These are phyloP conservation scores for Lactarius indigo DNA, from an alignment of 768 basidiomycete genomes.

Conservation along the genomic window DNA sequence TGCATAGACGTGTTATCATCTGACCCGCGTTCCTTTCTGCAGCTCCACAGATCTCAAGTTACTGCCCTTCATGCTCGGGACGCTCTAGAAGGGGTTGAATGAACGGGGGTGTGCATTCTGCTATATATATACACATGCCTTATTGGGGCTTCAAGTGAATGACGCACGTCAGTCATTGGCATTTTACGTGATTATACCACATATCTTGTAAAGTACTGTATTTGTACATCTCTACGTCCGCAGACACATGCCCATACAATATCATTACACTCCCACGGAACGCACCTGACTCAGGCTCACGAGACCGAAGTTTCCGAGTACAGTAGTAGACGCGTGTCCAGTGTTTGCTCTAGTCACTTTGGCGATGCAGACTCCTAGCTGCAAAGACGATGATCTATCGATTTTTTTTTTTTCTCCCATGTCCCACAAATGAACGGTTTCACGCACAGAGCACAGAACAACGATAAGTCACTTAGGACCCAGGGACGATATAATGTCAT, in stretches of 20 bases:
- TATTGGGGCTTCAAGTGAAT: background rate
- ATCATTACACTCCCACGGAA: slow-evolving; percentile 3
- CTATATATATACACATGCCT: background rate
- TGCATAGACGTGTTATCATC: background rate
- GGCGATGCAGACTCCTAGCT: background rate
- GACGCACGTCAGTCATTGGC: background rate
- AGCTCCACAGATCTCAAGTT: slow-evolving; percentile 22
- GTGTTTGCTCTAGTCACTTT: background rate
- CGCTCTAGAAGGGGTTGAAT: slow-evolving; percentile 16
- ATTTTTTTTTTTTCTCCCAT: too few species aligned
- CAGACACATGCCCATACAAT: background rate
- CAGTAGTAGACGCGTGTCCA: background rate
- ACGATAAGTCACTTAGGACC: background rate
- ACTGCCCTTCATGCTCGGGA: slow-evolving; percentile 21
- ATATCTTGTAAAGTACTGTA: slow-evolving; percentile 15
- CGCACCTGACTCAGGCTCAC: background rate
- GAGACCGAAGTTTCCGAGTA: background rate
- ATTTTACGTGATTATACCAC: slow-evolving; percentile 19
- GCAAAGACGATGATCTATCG: background rate
- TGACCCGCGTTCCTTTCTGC: background rate
- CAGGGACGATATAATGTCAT: background rate
- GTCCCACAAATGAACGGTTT: background rate
- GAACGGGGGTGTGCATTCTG: background rate
- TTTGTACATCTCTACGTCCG: slow-evolving; percentile 17
- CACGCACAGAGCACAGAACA: background rate